Evolutionary conservation across 177 flowering plant species (phyloP).

Genomic region (Vitis hybrid): DNA sequence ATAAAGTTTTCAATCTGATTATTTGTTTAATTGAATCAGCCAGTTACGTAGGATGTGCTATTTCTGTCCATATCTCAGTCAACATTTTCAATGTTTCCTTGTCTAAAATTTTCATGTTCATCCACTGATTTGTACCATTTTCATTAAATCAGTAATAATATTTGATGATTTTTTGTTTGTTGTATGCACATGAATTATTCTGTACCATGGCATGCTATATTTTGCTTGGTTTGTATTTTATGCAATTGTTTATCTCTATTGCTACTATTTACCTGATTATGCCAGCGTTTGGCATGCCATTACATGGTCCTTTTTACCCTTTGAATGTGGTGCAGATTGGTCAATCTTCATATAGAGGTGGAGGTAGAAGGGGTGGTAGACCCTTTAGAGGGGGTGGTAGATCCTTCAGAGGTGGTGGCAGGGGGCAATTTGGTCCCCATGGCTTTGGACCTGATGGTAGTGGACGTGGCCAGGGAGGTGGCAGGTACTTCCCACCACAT

Average conservation of each 20-base stretch:
- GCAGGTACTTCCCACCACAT: constrained; percentile 21
- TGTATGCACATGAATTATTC: too few species aligned
- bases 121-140: too few species aligned
- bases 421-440: constrained; percentile 9
- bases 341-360: constrained; percentile 38
- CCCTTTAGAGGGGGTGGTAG: constrained; percentile 27
- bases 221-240: not conserved
- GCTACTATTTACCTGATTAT: not conserved
- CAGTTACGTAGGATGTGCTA: not conserved
- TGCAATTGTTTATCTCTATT: not conserved
- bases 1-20: not conserved
- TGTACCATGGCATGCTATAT: not conserved
- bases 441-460: constrained; percentile 28
- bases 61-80: not conserved
- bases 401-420: constrained; percentile 17
- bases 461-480: constrained; percentile 40
- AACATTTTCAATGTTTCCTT: too few species aligned
- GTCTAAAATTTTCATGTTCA: too few species aligned
- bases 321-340: constrained; percentile 39
- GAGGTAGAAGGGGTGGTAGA: constrained; percentile 49
- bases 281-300: constrained; percentile 4
- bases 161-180: too few species aligned
- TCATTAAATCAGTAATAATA: too few species aligned
- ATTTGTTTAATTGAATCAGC: not conserved
- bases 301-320: constrained; percentile 10